These are phyloP conservation scores for Podospora bellae-mahoneyi DNA, from an alignment of 495 filamentous ascomycete genomes.

Conservation along the genomic window DNA sequence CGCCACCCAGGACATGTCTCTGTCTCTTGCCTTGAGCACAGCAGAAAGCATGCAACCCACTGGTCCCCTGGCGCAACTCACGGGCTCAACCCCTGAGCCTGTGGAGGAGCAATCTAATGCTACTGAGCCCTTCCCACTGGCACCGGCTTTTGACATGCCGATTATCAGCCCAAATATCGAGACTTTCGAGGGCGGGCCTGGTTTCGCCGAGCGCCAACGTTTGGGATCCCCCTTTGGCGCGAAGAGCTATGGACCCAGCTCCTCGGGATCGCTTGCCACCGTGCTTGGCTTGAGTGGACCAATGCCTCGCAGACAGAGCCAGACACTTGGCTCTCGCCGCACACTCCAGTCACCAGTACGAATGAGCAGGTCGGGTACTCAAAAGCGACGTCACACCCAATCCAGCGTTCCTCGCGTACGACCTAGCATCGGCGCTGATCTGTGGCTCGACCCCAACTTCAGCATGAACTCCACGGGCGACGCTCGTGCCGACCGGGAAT, in stretches of 20 bases:
- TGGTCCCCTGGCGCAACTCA: constrained; percentile 62
- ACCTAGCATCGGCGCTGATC: constrained; percentile 40
- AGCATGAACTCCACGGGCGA: constrained; percentile 9
- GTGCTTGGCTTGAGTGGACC: constrained; percentile 36
- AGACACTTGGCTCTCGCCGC: constrained; percentile 43
- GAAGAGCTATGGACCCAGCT: constrained; percentile 50
- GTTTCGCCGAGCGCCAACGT: constrained; percentile 39
- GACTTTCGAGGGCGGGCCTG: constrained; percentile 28
- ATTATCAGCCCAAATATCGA: constrained; percentile 6
- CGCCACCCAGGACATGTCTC: constrained; percentile 74
- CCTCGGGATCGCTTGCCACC: constrained; percentile 42
- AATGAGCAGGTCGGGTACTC: constrained; percentile 44
- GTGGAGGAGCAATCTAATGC: background rate
- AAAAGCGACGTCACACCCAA: constrained; percentile 45
- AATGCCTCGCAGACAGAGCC: constrained; percentile 37
- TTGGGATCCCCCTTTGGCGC: constrained; percentile 63
- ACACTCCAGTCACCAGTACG: constrained; percentile 45
- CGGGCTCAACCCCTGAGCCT: constrained; percentile 36
- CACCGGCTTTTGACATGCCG: background rate
- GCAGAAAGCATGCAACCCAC: constrained; percentile 73
- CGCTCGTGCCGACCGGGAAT: constrained; percentile 14
- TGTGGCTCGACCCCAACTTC: constrained; percentile 30
- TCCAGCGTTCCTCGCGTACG: constrained; percentile 36
- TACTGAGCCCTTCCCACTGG: constrained; percentile 8
- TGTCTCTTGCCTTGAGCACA: constrained; percentile 78